phyloP scores from a whole-genome alignment of 306 rosid species.

The Coriaria nepalensis region DNA sequence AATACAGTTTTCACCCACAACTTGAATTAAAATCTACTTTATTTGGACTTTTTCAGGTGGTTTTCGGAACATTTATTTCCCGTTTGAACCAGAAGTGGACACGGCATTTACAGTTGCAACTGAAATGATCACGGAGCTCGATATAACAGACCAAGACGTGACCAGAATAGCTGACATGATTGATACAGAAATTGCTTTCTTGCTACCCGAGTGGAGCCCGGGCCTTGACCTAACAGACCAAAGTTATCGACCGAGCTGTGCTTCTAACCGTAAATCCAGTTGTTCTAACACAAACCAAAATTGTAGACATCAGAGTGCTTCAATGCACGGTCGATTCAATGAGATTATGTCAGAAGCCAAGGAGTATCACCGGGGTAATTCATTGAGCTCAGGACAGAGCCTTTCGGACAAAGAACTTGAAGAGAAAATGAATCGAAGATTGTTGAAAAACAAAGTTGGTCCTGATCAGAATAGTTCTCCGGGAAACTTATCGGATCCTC shows the following conservation, averaged over 20 bases:
- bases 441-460: constrained; percentile 29
- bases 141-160: constrained; percentile 77
- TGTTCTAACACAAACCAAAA: constrained; percentile 43
- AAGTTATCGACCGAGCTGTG: constrained; percentile 42
- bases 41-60: constrained; percentile 35
- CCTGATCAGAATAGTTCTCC: neutral
- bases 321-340: constrained; percentile 78
- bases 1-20: no score
- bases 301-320: constrained; percentile 44
- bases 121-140: constrained; percentile 89
- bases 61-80: constrained; percentile 71
- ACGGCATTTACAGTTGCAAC: constrained; percentile 83
- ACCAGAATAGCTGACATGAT: constrained; percentile 44
- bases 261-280: constrained; percentile 36
- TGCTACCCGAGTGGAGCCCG: constrained; percentile 20
- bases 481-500: no score
- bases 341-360: constrained; percentile 60
- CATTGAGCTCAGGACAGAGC: constrained; percentile 50
- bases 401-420: constrained; percentile 38
- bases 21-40: no score
- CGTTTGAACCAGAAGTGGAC: constrained; percentile 61
- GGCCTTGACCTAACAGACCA: constrained; percentile 58
- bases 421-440: no score
- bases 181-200: constrained; percentile 13
- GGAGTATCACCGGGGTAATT: constrained; percentile 22